Percentiles rank a stretch among this genome's conserved stretches.
Conservation (phyloP, 345 rosid species). For the Populus ilicifolia region DNA sequence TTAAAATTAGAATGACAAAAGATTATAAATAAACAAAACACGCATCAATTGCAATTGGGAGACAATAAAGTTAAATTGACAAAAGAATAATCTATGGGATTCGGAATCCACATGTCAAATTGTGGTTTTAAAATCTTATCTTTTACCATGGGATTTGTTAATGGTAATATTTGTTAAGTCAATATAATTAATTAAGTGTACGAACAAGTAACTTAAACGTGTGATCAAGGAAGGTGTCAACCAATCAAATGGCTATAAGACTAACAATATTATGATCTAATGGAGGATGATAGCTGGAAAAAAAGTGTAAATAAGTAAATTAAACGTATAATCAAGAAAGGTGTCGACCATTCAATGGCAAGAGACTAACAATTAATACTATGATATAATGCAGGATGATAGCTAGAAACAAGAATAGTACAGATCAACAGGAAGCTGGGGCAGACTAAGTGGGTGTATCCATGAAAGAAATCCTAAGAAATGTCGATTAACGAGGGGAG, state of each 20-base stretch:
- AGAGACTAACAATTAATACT: no score
- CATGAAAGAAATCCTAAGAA: constrained; percentile 25
- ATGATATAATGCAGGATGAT: background rate
- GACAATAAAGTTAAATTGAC: no score
- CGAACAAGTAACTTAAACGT: background rate
- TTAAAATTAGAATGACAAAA: no score
- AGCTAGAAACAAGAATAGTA: background rate
- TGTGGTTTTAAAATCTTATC: background rate
- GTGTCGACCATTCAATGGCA: no score
- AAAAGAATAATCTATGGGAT: no score
- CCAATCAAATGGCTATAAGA: background rate
- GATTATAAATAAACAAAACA: no score
- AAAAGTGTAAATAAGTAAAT: no score
- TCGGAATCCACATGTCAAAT: no score
- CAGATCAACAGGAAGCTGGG: background rate
- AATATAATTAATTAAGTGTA: background rate
- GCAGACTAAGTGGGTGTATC: constrained; percentile 1
- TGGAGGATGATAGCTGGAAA: no score
- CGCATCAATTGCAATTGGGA: no score
- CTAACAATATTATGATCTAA: no score
- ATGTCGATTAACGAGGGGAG: constrained; percentile 11
- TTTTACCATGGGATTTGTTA: background rate
- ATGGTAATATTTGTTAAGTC: background rate
- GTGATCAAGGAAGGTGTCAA: background rate
- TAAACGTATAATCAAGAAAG: no score